Evolutionary conservation across 306 rosid species (phyloP).

Genomic region (Ochetophila trinervis): DNA sequence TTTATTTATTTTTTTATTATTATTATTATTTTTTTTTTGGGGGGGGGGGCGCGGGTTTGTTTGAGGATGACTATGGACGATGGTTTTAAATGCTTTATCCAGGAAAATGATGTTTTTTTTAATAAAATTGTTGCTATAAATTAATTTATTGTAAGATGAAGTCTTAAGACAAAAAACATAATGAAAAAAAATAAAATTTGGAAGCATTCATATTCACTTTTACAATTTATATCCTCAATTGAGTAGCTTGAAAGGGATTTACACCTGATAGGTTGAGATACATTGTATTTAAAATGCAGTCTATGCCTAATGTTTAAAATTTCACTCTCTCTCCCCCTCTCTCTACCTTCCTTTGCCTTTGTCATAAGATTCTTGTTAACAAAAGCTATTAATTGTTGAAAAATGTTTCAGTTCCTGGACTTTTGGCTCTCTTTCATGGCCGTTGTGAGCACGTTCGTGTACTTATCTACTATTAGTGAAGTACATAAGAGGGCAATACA

Average conservation of each 20-base stretch:
- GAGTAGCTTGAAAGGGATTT: not conserved
- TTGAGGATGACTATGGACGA: not conserved
- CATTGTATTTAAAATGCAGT: not conserved
- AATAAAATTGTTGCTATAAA: not conserved
- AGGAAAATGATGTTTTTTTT: conserved; percentile 2
- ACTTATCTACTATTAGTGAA: conserved; percentile 71
- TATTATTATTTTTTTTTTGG: too few species aligned
- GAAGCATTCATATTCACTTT: not conserved
- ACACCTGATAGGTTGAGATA: not conserved
- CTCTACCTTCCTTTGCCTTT: too few species aligned
- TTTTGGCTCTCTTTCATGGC: conserved; percentile 99
- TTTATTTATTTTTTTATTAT: too few species aligned
- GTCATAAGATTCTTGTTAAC: not conserved
- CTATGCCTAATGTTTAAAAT: not conserved
- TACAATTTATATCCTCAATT: not conserved
- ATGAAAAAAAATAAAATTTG: too few species aligned
- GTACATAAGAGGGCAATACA: conserved; percentile 72
- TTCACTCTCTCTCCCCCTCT: not conserved
- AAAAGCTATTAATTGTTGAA: conserved; percentile 5
- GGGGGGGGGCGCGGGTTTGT: not conserved
- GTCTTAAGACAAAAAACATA: not conserved
- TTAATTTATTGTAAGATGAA: not conserved
- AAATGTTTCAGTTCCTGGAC: conserved; percentile 85
- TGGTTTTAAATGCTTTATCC: not conserved
- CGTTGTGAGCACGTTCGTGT: conserved; percentile 81